phyloP scores from a whole-genome alignment of 1,139 yeast genomes.

The Suhomyces coccinellae region DNA sequence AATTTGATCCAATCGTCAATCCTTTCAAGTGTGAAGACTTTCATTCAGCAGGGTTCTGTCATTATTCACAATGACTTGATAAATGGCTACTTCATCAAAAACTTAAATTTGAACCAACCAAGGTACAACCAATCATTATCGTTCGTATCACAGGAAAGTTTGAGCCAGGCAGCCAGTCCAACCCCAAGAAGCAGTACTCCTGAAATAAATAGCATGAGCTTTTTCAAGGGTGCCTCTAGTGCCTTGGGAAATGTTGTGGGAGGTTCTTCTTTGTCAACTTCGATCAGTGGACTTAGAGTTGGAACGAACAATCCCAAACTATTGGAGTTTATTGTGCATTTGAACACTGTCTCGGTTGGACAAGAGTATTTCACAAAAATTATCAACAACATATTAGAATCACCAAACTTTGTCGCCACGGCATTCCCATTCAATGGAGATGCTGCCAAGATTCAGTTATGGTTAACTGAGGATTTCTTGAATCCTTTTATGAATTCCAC shows the following conservation, averaged over 20 bases:
- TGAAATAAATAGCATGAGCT: constrained; percentile 28
- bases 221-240: constrained; percentile 48
- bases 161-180: constrained; percentile 24
- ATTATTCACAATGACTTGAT: constrained; percentile 40
- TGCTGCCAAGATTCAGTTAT: constrained; percentile 39
- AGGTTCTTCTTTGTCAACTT: constrained; percentile 24
- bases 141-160: constrained; percentile 20
- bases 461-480: constrained; percentile 39
- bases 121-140: constrained; percentile 45
- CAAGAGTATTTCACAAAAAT: constrained; percentile 55
- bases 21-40: constrained; percentile 50
- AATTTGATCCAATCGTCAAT: constrained; percentile 66
- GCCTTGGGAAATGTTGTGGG: constrained; percentile 50
- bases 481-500: constrained; percentile 44
- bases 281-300: constrained; percentile 21
- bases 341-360: constrained; percentile 63
- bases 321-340: constrained; percentile 50
- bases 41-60: constrained; percentile 37
- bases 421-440: constrained; percentile 59
- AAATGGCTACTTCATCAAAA: constrained; percentile 45
- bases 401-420: constrained; percentile 6
- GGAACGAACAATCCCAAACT: constrained; percentile 36
- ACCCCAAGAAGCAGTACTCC: constrained; percentile 40
- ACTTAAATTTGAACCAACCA: constrained; percentile 58
- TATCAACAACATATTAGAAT: constrained; percentile 34